phyloP scores from a whole-genome alignment of 176 grass and related monocot species.

The bread wheat (Triticum aestivum) region IWGSC_CS_RefSeq_v2.1 NC_057805.1:35273129-35273628 shows the following conservation, averaged over 20 bases:
- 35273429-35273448: background rate
- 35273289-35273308: background rate
- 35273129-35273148: slow-evolving; percentile 13
- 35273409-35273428: background rate
- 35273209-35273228: background rate
- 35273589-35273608: background rate
- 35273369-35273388: background rate
- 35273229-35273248: background rate
- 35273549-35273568: background rate
- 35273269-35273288: background rate
- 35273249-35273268: background rate
- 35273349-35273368: background rate
- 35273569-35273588: background rate
- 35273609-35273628: background rate
- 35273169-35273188: background rate
- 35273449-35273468: background rate
- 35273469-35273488: background rate
- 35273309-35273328: background rate
- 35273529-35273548: background rate
- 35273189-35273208: background rate
- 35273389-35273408: background rate
- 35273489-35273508: background rate
- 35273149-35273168: background rate
- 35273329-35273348: background rate
- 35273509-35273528: background rate